Evolutionary conservation across 805 yeast species (phyloP), one percentile per base, ranked within the genome.

Genomic region (Saccharomycopsis sp.): DNA sequence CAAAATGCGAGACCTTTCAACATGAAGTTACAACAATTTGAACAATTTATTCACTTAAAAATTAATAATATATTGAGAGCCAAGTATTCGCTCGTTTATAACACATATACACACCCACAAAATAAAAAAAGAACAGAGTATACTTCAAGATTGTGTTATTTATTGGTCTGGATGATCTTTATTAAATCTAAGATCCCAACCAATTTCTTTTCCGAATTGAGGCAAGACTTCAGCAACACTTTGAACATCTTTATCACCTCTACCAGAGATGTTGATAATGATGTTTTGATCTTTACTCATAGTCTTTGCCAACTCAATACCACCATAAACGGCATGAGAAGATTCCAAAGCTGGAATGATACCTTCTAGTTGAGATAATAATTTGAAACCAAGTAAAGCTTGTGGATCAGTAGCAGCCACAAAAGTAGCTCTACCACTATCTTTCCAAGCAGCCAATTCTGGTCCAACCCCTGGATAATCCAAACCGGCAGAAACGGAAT

Each of bases 391-490:
- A 49, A 74, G 72, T 49, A 92, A 68, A 23, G 97, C 97, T 58
- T 92, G 78, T n/a, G 94, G 87, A 61, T 92, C 96, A 26, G 95
- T 84, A 41, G 94, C 96, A 34, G 96, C 94, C 35, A 79, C 62
- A 56, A 89, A 92, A 42, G 80, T 68, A 6, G 94, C 98, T 56
- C 99, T 77, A 21, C 96, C 96, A 46, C 81, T 79, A 40, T 80
- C 79, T 62, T 89, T 89, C 97, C 97, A 92, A 58, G 71, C 75
- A 2, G 97, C 94, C 51, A 92, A 70, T 64, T 92, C 97, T 25
- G 99, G 99, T 34, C 99, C 99, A 35, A 92, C 99, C 63, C 96
- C 99, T 20, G 99, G 99, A 60, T 92, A 92, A 63, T 92, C 99
- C 54, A 92, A 71, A 51, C 99, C 99, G 30, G 99, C 99, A 49